These are phyloP conservation scores for Ophiocytium majus DNA, from an alignment of 352 stramenopile genomes.

Conservation along the genomic window DNA sequence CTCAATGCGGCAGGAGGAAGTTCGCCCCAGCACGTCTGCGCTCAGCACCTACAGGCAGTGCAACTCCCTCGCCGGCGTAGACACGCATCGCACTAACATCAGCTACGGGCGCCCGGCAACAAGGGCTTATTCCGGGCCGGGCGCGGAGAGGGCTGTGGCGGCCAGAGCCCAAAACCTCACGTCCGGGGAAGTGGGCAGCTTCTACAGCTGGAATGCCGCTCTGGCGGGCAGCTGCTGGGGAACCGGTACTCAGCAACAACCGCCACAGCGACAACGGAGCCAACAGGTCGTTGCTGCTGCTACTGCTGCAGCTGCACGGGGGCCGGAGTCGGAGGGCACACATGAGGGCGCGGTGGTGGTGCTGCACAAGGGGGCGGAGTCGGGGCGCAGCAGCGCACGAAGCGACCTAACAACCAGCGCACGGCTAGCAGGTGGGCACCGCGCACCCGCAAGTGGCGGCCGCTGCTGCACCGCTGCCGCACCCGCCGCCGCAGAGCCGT, in stretches of 20 bases:
- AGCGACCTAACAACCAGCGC: not conserved
- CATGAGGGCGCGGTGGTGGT: not conserved
- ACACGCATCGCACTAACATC: not conserved
- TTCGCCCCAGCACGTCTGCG: no score
- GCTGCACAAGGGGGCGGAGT: not conserved
- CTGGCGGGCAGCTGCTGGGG: not conserved
- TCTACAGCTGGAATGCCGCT: not conserved
- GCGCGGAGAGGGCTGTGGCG: not conserved
- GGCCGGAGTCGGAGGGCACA: not conserved
- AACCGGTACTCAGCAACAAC: not conserved
- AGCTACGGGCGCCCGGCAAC: not conserved
- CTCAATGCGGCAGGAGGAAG: no score
- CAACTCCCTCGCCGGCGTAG: not conserved
- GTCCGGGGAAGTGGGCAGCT: not conserved
- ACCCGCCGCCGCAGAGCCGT: no score
- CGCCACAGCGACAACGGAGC: not conserved
- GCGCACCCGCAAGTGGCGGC: not conserved
- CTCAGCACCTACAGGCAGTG: not conserved
- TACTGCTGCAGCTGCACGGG: no score
- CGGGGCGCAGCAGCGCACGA: not conserved
- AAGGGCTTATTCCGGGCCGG: no score
- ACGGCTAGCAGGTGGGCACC: not conserved
- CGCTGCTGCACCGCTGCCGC: not conserved
- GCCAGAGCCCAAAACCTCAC: not conserved
- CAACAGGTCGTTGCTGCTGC: no score